These are phyloP conservation scores for Leishmania major DNA, from an alignment of 208 protist species.

Conservation along the genomic window DNA sequence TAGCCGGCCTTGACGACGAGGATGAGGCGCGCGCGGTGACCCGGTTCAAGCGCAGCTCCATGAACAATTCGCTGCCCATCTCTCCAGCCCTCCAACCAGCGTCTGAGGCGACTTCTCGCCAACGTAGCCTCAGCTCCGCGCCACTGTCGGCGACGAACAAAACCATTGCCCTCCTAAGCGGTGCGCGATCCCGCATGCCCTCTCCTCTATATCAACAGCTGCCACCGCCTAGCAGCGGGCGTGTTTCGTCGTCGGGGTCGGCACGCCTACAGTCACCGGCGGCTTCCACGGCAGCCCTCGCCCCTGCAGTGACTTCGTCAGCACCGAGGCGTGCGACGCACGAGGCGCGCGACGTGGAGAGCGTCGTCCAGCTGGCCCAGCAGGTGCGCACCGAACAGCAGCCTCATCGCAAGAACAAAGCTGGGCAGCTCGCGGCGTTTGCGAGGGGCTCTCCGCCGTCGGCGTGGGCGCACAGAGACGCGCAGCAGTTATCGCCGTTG, in stretches of 20 bases:
- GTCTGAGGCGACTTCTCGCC: neutral
- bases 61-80: conserved; percentile 10
- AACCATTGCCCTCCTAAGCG: neutral
- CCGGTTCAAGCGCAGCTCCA: conserved; percentile 2
- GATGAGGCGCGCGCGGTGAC: neutral
- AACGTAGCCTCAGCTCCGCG: neutral
- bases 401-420: neutral
- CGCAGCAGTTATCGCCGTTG: neutral
- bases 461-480: neutral
- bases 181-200: neutral
- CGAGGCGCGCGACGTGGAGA: conserved; percentile 21
- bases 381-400: conserved; percentile 14
- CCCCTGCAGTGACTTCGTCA: neutral
- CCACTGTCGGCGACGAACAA: neutral
- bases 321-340: conserved; percentile 23
- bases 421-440: neutral
- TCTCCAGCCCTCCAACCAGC: neutral
- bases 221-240: neutral
- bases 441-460: neutral
- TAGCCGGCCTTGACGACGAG: conserved; percentile 2
- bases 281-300: neutral
- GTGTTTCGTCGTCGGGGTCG: conserved; percentile 3
- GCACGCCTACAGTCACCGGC: neutral
- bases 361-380: conserved; percentile 15
- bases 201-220: conserved; percentile 4